Base-by-base conservation (phyloP, 768 basidiomycete genomes). In the Leccinum pellstonianum region DNA sequence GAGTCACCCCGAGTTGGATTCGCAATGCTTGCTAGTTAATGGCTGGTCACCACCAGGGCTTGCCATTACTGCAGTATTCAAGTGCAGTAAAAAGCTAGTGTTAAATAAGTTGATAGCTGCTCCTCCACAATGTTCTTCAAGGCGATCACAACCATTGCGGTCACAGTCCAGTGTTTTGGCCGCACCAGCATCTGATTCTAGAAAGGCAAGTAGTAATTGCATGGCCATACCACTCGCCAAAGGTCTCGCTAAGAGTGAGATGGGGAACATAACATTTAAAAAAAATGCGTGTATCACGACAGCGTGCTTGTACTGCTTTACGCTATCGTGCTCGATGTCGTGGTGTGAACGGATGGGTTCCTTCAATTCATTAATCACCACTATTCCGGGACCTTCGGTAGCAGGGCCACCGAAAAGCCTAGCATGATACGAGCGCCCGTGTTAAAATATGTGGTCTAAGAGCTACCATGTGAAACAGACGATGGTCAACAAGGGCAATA, bases 271-370 rank as follows among this genome's bases (percentile, higher is more conserved):
- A 19, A 19, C 15, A 29, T 29, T 29, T 43, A 10, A 1, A 14
- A 15, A 56, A 25, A 1, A 54, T 15, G 50, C 10, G 68, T 79
- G 53, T 61, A 95, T 95, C 86, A 98, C 98, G 62, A 87, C 85
- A 14, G 97, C 94, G 49, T 94, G 88, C 78, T 98, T 98, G 80
- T 88, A 98, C 71, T 99, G 95, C 76, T 98, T 98, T 48, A 90
- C 95, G 62, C 86, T 90, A 73, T 99, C 97, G 19, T 94, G 83
- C 69, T 99, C 97, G 67, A 98, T 98, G 70, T 99, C 97, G 77
- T 98, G 96, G 72, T 99, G 97, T 8, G 95, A 97, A 55, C 97
- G 90, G 62, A 99, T 98, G 1, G 95, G 94, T 69, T 99, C 97
- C 76, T 93, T 91, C 57, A 98, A 79, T 76, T 98, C 96, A 64